Evolutionary conservation across 2,329 filamentous ascomycete species (phyloP), one percentile per base, ranked within the genome.

Genomic region (Diaporthe longicolla): DNA sequence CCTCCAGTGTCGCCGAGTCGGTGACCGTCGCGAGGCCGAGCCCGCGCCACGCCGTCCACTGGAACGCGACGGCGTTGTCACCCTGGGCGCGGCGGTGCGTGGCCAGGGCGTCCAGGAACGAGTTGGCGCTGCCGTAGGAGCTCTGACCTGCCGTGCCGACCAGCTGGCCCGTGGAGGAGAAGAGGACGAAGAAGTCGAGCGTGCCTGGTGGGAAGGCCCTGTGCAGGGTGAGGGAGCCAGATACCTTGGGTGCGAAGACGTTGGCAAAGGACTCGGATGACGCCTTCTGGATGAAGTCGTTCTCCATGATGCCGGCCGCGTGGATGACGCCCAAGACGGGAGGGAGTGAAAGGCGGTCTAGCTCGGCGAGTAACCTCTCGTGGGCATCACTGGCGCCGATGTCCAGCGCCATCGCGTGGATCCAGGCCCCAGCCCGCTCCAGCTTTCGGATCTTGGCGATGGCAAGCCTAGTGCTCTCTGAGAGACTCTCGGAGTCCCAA

Each of bases 211-310:
- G 76, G 1, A 88, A 82, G 0, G 84, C 83, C 21, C 84, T 81
- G 78, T 90, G 87, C 68, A 89, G 83, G 78, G 90, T 89, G 84
- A 85, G 87, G 1, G 85, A 86, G 4, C 88, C 88, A 6, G 85
- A 80, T 0, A 89, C 85, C 78, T 91, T 91, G 75, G 87, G 86
- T 63, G 84, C 82, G 52, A 88, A 83, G 40, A 88, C 86, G 3
- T 82, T 79, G 11, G 81, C 81, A 76, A 86, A 90, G 37, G 89
- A 83, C 1, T 84, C 79, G 75, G 83, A 84, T 0, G 83, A 84
- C 87, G 86, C 83, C 70, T 89, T 87, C 77, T 78, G 57, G 15
- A 52, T 55, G 15, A 59, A 40, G 21, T n/a, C 32, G 3, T 70
- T 85, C 26, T 80, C 80, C 68, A 87, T 82, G 2, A 87, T 84